These are phyloP conservation scores for Ascochyta viciae-villosae DNA, from an alignment of 2,329 filamentous ascomycete genomes.

Conservation along the genomic window DNA sequence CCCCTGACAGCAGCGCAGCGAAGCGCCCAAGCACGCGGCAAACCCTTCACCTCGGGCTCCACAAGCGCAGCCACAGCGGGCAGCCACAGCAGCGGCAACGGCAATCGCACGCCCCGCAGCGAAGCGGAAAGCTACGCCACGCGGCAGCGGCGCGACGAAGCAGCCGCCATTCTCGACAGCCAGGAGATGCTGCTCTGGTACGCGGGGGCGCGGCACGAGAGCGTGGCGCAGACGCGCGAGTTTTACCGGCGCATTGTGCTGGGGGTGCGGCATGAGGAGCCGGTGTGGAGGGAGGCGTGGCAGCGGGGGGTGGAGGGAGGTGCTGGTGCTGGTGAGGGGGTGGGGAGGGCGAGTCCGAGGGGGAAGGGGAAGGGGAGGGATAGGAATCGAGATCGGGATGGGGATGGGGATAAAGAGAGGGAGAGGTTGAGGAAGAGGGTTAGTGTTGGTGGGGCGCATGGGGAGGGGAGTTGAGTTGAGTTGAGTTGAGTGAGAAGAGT, in stretches of 20 bases:
- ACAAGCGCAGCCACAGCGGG: too few species aligned
- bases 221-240: conserved; percentile 39
- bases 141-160: conserved; percentile 38
- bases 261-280: conserved; percentile 25
- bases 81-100: too few species aligned
- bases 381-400: conserved; percentile 10
- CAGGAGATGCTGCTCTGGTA: conserved; percentile 49
- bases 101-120: not conserved
- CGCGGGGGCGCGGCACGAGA: conserved; percentile 42
- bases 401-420: conserved; percentile 23
- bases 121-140: conserved; percentile 36
- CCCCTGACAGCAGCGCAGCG: conserved; percentile 33
- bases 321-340: conserved; percentile 24
- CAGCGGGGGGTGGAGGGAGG: not conserved
- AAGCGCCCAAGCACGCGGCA: conserved; percentile 38
- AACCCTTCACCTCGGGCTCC: conserved; percentile 10
- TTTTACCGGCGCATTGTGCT: conserved; percentile 42
- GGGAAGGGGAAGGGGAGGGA: conserved; percentile 25
- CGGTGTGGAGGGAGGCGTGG: conserved; percentile 31
- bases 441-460: not conserved
- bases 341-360: conserved; percentile 16
- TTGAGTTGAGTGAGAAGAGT: conserved; percentile 3
- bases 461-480: not conserved
- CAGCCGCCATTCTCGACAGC: conserved; percentile 43
- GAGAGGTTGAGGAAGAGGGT: conserved; percentile 8